A percentile compares a stretch with the other conserved stretches of the same genome.
These are phyloP conservation scores for Naganishia albida DNA, from an alignment of 1,284 basidiomycete species.

Conservation along the genomic window DNA sequence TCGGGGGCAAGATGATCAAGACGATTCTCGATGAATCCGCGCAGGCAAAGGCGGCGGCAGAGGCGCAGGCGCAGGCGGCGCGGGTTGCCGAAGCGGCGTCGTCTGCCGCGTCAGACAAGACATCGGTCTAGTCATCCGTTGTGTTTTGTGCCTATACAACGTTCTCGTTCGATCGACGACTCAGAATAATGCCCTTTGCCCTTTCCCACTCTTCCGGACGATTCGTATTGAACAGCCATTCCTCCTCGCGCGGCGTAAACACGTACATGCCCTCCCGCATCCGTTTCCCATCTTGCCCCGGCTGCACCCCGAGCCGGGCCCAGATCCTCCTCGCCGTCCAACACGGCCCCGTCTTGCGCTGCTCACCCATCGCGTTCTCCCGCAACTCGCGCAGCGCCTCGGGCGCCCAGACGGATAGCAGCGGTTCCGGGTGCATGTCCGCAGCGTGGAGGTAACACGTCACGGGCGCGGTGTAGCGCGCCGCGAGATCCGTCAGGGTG, in stretches of 20 bases:
- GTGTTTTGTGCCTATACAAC: not conserved
- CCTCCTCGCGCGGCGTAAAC: conserved; percentile 12
- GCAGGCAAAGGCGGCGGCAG: conserved; percentile 24
- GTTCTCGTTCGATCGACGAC: not conserved
- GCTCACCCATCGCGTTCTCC: conserved; percentile 25
- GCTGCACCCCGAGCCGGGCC: conserved; percentile 25
- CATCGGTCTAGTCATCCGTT: not conserved
- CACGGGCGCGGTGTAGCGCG: conserved; percentile 20
- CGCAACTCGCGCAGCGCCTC: conserved; percentile 19
- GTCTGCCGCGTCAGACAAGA: conserved; percentile 10
- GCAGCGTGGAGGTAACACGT: conserved; percentile 29
- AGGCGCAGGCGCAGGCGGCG: not conserved
- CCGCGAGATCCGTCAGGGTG: conserved; percentile 17
- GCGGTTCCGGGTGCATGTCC: conserved; percentile 29
- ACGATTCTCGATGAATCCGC: conserved; percentile 60
- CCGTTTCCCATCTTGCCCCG: conserved; percentile 11
- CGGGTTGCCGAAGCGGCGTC: conserved; percentile 4
- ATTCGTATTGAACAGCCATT: conserved; percentile 30
- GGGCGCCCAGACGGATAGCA: conserved; percentile 28
- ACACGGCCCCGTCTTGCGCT: conserved; percentile 29
- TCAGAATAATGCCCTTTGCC: conserved; percentile 17
- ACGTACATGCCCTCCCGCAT: conserved; percentile 10
- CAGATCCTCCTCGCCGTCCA: conserved; percentile 27
- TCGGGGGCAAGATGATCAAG: conserved; percentile 89
- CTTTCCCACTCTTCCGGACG: conserved; percentile 29